Evolutionary conservation across 192 early-diverging fungal genomes (phyloP), one percentile per base, ranked within the genome.

Genomic region (Mortierella alpina): DNA sequence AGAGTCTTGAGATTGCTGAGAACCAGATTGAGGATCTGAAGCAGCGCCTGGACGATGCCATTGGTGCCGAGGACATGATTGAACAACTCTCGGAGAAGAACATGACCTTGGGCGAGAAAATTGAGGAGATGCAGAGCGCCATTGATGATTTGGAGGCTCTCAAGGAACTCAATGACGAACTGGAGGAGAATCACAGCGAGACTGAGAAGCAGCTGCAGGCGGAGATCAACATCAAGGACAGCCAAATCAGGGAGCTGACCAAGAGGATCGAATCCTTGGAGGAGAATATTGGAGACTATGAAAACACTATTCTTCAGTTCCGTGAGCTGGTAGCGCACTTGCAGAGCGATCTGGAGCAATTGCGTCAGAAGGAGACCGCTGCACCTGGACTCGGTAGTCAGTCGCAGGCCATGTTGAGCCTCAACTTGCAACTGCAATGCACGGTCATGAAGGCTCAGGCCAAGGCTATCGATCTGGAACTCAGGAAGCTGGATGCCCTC

Each of bases 131-230:
- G 87, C 90, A 90, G 60, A 86, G 81, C 45, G 85, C 82, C 0
- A 88, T 97, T 45, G 96, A 96, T 62, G 96, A 95, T 77, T 85
- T 98, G 45, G 96, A 98, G 82, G 92, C 93, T 7, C 85, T 98
- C 49, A 93, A 94, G 80, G 93, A 94, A 68, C 83, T 97, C 54
- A 94, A 92, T 74, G 95, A 98, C 69, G 96, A 97, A 82, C 84
- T 97, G 72, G 97, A 98, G 77, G 95, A 96, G 72, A 94, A 92
- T 69, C 96, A 97, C 69, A 87, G 96, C 6, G 92, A 96, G 58
- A 95, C 93, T 23, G 93, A 95, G 76, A 92, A 95, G 64, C 91
- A 95, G 48, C 84, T 97, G 50, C 90, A 92, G 59, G 90, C 89
- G 22, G 97, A 97, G 67, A 94, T 95, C 72, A 92, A 87, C 84